Evolutionary conservation across 495 filamentous ascomycete species (phyloP).

Genomic region (Aspergillus sparsus): DNA sequence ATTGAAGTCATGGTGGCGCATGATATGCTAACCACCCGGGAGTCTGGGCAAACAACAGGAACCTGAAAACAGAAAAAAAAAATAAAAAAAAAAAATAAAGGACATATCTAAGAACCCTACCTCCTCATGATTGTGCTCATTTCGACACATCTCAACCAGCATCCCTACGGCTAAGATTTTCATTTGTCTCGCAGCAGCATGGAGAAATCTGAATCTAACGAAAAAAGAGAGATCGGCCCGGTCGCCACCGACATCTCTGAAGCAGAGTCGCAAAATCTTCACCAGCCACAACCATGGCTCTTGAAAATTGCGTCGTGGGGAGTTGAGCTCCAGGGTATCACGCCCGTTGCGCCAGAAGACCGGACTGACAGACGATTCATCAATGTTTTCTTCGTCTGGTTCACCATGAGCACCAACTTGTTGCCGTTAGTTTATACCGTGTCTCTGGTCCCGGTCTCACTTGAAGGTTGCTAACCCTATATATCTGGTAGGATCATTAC

Average conservation of each 20-base stretch:
- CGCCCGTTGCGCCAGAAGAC: constrained; percentile 45
- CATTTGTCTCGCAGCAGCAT: too few species aligned
- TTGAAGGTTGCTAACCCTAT: constrained; percentile 20
- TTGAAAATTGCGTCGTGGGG: constrained; percentile 16
- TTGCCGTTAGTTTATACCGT: constrained; percentile 17
- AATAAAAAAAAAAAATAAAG: too few species aligned
- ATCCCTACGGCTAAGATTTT: too few species aligned
- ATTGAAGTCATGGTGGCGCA: too few species aligned
- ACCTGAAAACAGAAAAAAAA: too few species aligned
- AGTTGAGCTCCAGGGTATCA: constrained; percentile 38
- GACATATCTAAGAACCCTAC: too few species aligned
- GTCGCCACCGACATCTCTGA: background rate
- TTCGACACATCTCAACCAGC: too few species aligned
- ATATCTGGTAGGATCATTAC: constrained; percentile 48
- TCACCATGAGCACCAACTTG: constrained; percentile 26
- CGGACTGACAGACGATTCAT: constrained; percentile 47
- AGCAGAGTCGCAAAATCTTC: constrained; percentile 1
- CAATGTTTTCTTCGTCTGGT: constrained; percentile 35
- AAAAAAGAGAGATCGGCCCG: too few species aligned
- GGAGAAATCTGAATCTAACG: too few species aligned
- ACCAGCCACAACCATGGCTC: constrained; percentile 8
- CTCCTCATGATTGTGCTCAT: too few species aligned
- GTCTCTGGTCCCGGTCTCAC: constrained; percentile 6
- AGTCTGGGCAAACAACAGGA: too few species aligned
- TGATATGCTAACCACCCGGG: too few species aligned